A percentile compares a stretch with the other conserved stretches of the same genome.
phyloP scores from a whole-genome alignment of 495 filamentous ascomycete genomes.

The Alectoria sarmentosa region DNA sequence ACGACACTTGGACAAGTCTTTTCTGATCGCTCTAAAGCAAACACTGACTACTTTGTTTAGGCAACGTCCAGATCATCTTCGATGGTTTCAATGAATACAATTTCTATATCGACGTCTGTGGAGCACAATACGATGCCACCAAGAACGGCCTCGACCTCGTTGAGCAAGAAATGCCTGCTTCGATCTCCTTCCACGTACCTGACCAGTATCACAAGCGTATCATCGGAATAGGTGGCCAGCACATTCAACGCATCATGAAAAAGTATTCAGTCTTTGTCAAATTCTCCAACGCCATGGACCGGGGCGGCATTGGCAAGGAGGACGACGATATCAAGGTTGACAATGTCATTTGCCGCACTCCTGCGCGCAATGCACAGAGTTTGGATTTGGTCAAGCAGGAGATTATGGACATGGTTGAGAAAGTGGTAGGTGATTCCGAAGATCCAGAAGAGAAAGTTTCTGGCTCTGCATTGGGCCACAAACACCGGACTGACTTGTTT shows the following conservation, averaged over 20 bases:
- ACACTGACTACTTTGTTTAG: constrained; percentile 31
- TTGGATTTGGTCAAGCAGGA: constrained; percentile 96
- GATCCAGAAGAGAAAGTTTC: constrained; percentile 16
- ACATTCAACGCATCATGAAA: constrained; percentile 99
- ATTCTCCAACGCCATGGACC: constrained; percentile 99
- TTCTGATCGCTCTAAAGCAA: not conserved
- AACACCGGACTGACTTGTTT: constrained; percentile 25
- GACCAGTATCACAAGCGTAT: constrained; percentile 99
- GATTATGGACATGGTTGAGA: constrained; percentile 99
- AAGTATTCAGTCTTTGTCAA: constrained; percentile 99
- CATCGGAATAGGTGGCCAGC: constrained; percentile 95
- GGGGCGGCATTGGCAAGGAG: constrained; percentile 86
- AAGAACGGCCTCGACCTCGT: constrained; percentile 87
- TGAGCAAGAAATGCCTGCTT: constrained; percentile 98
- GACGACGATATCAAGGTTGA: constrained; percentile 98
- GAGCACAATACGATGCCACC: constrained; percentile 81
- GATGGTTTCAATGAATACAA: constrained; percentile 99
- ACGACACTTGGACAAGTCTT: constrained; percentile 23
- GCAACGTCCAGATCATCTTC: constrained; percentile 97
- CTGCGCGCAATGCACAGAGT: constrained; percentile 92
- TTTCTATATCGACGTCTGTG: constrained; percentile 97
- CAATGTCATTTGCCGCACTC: constrained; percentile 97
- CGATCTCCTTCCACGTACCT: constrained; percentile 98
- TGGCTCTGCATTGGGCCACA: constrained; percentile 18
- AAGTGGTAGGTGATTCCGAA: constrained; percentile 54